Evolutionary conservation across 179 eudicot genomes (phyloP).

Genomic region (Spinacia oleracea): DNA sequence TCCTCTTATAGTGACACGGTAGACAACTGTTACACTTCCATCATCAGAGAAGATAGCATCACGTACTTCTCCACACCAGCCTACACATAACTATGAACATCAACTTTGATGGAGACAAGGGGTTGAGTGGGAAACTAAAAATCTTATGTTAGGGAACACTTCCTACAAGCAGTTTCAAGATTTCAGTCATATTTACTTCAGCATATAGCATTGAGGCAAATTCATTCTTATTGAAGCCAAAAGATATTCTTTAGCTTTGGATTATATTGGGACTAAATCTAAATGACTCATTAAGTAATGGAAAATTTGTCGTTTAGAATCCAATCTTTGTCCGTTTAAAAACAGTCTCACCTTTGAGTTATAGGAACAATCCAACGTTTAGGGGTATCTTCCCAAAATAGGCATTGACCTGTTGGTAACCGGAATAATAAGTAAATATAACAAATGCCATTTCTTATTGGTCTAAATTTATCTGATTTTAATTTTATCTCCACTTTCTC

Average conservation of each 20-base stretch:
- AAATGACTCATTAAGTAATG: not conserved
- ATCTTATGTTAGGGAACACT: not conserved
- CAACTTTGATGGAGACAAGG: conserved; percentile 10
- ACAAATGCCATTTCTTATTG: no score
- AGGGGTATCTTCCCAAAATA: no score
- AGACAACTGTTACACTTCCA: conserved; percentile 87
- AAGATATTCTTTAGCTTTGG: not conserved
- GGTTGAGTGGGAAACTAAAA: not conserved
- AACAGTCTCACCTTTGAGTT: no score
- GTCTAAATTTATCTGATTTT: no score
- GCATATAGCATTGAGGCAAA: not conserved
- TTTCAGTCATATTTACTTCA: conserved; percentile 2
- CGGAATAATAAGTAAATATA: no score
- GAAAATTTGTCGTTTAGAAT: no score
- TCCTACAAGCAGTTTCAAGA: not conserved
- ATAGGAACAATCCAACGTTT: no score
- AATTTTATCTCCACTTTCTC: no score
- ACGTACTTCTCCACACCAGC: conserved; percentile 99
- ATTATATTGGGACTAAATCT: not conserved
- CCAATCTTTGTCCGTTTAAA: no score
- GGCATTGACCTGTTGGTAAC: no score
- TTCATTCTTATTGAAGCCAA: not conserved
- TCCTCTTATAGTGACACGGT: conserved; percentile 90
- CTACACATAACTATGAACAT: conserved; percentile 41
- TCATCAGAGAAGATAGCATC: conserved; percentile 91